Base-by-base conservation (phyloP, 768 basidiomycete genomes). In the Termitomyces sp. region DNA sequence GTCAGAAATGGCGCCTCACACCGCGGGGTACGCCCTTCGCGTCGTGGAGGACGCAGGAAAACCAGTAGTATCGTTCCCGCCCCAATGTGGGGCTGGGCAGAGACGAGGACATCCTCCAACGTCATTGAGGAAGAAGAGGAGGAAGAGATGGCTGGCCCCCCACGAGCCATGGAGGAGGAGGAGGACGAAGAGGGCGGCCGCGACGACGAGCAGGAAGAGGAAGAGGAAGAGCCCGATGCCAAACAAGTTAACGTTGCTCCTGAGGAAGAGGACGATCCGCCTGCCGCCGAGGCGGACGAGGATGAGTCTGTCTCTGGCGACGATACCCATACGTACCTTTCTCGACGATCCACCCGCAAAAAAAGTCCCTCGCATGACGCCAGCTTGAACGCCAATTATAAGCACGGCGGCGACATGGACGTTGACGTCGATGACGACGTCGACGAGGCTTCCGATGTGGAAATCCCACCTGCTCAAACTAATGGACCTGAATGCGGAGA, bases 1-100 rank as follows among this genome's bases (percentile, higher is more conserved):
- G 59, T 51, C 51, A 58, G 50, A 42, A 60, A 61, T 46, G 58
- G 49, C 48, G 38, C 22, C 30, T 51, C 60, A 53, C 58, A 57
- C 38, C 62, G 64, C 28, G 63, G 64, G 35, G 51, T 55, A 42
- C 59, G 62, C 32, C 59, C 64, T 44, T 60, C 64, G 54, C 66
- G 66, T 56, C 65, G 67, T 53, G 65, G 68, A 51, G 65, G 64
- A 24, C 61, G 66, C 30, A 58, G 66, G 57, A 68, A 68, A 59
- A 65, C 60, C 28, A 68, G 85, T 64, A 86, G 85, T 56, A 77
- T 90, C 59, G 85, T 90, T 1, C 88, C 90, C 30, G 85, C 85
- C 36, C 83, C 83, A 54, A 92, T 92, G 88, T 92, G 90, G 91
- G 89, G 81, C 26, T 93, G 91, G 90, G 89, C 85, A 63, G 84